phyloP scores from a whole-genome alignment of 768 basidiomycete genomes.

The Coprinopsis marcescibilis region DNA sequence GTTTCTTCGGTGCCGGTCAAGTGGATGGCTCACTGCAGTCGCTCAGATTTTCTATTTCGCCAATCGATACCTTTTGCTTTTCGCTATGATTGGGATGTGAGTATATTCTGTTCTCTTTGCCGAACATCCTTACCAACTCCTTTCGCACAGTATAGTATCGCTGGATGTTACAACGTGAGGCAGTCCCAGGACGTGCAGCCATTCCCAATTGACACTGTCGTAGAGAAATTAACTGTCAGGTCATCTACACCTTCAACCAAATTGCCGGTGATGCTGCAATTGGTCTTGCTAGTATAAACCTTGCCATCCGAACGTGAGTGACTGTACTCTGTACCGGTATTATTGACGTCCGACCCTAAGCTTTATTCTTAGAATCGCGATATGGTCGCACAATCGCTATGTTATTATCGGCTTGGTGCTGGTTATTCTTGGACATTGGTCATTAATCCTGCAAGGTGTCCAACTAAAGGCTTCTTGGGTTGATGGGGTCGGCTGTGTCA shows the following conservation, averaged over 20 bases:
- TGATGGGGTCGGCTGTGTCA: slow-evolving; percentile 42
- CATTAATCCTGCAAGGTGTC: slow-evolving; percentile 61
- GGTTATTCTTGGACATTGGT: slow-evolving; percentile 66
- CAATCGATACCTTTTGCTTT: slow-evolving; percentile 58
- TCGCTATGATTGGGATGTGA: slow-evolving; percentile 65
- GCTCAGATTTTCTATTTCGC: slow-evolving; percentile 60
- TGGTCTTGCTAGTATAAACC: slow-evolving; percentile 54
- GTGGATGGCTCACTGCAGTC: not conserved
- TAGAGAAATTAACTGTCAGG: slow-evolving; percentile 54
- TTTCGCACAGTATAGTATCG: slow-evolving; percentile 36
- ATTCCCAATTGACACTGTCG: not conserved
- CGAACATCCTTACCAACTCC: slow-evolving; percentile 9
- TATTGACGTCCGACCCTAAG: not conserved
- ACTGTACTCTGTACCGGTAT: not conserved
- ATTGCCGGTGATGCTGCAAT: slow-evolving; percentile 43
- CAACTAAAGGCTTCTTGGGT: slow-evolving; percentile 55
- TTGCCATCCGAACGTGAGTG: slow-evolving; percentile 53
- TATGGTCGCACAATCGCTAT: slow-evolving; percentile 56
- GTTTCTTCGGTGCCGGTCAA: not conserved
- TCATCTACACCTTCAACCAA: slow-evolving; percentile 60
- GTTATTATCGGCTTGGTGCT: slow-evolving; percentile 45
- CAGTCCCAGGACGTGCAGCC: not conserved
- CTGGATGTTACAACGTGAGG: slow-evolving; percentile 43
- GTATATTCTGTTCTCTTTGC: slow-evolving; percentile 19
- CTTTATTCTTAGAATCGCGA: slow-evolving; percentile 40